Evolutionary conservation across 2,329 filamentous ascomycete species (phyloP).

Genomic region (Zopfia rhizophila): DNA sequence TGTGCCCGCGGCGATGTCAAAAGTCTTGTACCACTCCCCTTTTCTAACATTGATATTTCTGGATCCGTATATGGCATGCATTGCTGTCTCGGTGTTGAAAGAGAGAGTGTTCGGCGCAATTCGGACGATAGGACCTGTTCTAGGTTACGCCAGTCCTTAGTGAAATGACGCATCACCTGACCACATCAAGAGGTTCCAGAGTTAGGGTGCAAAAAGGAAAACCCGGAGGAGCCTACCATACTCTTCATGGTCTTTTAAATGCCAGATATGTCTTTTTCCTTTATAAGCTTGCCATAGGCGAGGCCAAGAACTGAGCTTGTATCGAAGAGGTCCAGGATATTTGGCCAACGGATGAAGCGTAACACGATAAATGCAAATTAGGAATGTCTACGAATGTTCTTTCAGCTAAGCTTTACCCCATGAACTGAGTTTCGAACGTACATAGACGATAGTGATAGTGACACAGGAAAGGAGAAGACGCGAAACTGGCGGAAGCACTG

Average conservation of each 20-base stretch:
- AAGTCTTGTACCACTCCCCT: slow-evolving; percentile 57
- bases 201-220: neutral
- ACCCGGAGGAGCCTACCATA: slow-evolving; percentile 25
- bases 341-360: slow-evolving; percentile 37
- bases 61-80: slow-evolving; percentile 37
- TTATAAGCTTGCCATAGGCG: slow-evolving; percentile 36
- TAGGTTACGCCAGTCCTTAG: neutral
- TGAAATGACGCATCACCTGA: neutral
- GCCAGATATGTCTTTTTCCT: slow-evolving; percentile 38
- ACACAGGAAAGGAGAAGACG: too few relatives aligned
- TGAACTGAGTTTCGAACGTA: too few relatives aligned
- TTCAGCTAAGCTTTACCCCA: too few relatives aligned
- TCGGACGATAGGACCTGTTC: slow-evolving; percentile 35
- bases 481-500: too few relatives aligned
- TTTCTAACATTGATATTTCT: slow-evolving; percentile 58
- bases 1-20: slow-evolving; percentile 51
- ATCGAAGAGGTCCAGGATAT: slow-evolving; percentile 36
- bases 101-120: slow-evolving; percentile 39
- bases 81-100: slow-evolving; percentile 36
- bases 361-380: slow-evolving; percentile 35
- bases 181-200: too few relatives aligned
- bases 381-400: too few relatives aligned
- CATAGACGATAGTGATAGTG: too few relatives aligned
- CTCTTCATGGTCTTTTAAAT: slow-evolving; percentile 37
- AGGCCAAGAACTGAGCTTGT: slow-evolving; percentile 39